Base-by-base conservation (phyloP, 768 basidiomycete species). In the Kwoniella bestiolae region DNA sequence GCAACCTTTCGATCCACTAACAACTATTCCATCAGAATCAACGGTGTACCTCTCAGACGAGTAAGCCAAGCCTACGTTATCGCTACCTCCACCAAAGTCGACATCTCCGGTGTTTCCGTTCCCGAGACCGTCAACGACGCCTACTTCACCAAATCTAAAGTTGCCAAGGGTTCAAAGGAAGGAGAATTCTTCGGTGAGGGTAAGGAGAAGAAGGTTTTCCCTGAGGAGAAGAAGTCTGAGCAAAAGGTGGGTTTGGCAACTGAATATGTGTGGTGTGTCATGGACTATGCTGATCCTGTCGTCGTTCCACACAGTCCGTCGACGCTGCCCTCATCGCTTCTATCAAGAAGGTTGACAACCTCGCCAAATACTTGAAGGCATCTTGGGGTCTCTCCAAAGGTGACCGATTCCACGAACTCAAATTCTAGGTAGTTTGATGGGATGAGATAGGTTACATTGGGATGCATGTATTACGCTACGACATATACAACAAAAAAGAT, bases 11-110 rank as follows among this genome's bases (percentile, higher is more conserved):
- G 5, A 69, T 51, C 11, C n/a, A 44, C 34, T 49, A 28, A 64
- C 56, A 25, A 52, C n/a, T 18, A 11, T 26, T 56, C 55, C 55
- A 3, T 35, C 60, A 75, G 77, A 62, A 82, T 98, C 82, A 99
- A 99, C 83, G 96, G 96, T 81, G 95, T 99, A 50, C 96, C 96
- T 74, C 86, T 99, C 82, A 87, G 94, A 82, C 88, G 96, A 82
- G 94, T 99, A 66, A 95, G 94, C 86, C 95, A 97, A 85, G 93
- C 96, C 60, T 99, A 99, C 82, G 93, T 94, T 68, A 98, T 99
- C 79, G 92, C 95, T 64, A 99, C 96, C 65, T 94, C 94, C 62
- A 97, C 96, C 74, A 92, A 89, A 84, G 83, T 98, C 73, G 91
- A 95, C 71, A 82, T 97, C 63, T 86, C 84, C 28, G 86, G 84